Evolutionary conservation across 495 filamentous ascomycete genomes (phyloP), one percentile per base, ranked within the genome.

Genomic region (Aspergillus sclerotiicarbonarius): DNA sequence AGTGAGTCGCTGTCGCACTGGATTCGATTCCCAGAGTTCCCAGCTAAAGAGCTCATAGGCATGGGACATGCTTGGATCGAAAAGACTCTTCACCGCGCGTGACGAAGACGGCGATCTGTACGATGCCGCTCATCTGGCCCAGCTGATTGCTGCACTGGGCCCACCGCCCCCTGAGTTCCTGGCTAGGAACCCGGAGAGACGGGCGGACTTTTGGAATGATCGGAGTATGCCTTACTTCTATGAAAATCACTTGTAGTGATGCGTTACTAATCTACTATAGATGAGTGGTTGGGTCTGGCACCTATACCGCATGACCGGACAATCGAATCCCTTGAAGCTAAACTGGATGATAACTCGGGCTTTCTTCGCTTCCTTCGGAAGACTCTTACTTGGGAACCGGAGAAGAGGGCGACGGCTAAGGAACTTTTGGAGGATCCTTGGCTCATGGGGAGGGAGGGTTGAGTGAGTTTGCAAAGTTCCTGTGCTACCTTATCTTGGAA

Each of bases 51-150:
- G 18, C 30, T 49, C 30, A 21, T 48, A 80, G 79, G 67, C 76
- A 9, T 80, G 77, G 74, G 75, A 80, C 49, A 50, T 81, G 0
- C 76, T 79, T 31, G 72, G 76, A 56, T 63, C 70, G 13, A 62
- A 67, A 7, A 66, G 69, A 45, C 60, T 79, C n/a, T 83, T 83
- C 51, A 62, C 55, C 0, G 74, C 73, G 3, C 59, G 62, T 10
- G 59, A 71, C 35, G 58, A 62, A 8, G 62, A 67, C 43, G 57
- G 67, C 9, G 53, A 64, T 29, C 69, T 80, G 49, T 75, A 70
- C 18, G 70, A 79, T 39, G 71, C 69, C 16, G 65, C 75, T 12
- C 74, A 76, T 64, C 63, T 79, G 6, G 72, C 73, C 18, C 67
- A 74, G 53, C 62, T 81, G 0, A 67, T 78, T 58, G 69, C 70